Base-by-base conservation (phyloP, 352 stramenopile genomes). In the Achlya hypogyna region DNA sequence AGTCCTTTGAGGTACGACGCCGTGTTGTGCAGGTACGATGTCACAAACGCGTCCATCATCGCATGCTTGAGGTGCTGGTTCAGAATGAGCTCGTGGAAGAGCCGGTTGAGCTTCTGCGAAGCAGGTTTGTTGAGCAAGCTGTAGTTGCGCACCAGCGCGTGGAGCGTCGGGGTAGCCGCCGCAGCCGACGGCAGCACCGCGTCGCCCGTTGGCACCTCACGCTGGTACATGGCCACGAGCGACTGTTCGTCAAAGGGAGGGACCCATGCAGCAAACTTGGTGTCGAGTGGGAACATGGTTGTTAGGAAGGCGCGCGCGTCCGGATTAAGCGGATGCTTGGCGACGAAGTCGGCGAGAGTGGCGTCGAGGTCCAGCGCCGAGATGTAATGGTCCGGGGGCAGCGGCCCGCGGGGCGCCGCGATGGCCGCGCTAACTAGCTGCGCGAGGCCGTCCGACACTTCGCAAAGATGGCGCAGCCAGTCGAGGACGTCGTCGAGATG, bases 31-130 rank as follows among this genome's bases (percentile, higher is more conserved):
- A 74, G 53, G 60, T 95, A 95, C 29, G 77, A 89, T 22, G 49
- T 69, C 40, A 86, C 73, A 65, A 93, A 95, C 22, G 78, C 73
- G 47, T 93, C 82, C 5, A 93, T 65, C 83, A 95, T 89, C 20
- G 77, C 76, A 3, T 62, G 72, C 32, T 72, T 91, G 32, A 87
- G 71, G 34, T 78, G 79, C 10, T 89, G 71, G 9, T 74, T 75
- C 64, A 86, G 82, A 43, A 91, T 72, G 64, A 89, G 87, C 51
- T 87, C 77, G 38, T 86, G 77, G 69, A 89, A 86, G 79, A 89
- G 88, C 74, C 87, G 29, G 70, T 91, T 91, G 38, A 83, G 56
- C 51, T 69, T 75, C 25, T 65, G 52, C 10, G 45, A 51, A 8
- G 64, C 60, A 4, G 60, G 43, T 27, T 67, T 67, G 40, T n/a